Base-by-base conservation (phyloP, 768 basidiomycete genomes). In the Infundibulicybe gibba region DNA sequence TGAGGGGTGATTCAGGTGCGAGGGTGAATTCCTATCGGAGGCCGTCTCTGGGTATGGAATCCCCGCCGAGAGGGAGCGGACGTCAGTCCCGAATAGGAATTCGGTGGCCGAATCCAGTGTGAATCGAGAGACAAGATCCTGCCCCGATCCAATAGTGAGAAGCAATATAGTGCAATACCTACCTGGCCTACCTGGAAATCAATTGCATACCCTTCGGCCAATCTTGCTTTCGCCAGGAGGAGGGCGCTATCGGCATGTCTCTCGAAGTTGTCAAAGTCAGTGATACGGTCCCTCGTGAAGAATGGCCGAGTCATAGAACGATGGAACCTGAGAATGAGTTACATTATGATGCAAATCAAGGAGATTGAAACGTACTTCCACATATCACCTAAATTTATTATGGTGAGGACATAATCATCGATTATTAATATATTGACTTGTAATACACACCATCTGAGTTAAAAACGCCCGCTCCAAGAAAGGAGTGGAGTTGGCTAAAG, bases 291-390 rank as follows among this genome's bases (percentile, higher is more conserved):
- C 44, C 66, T 71, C 52, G 49, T 69, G 63, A 85, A 83, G 67
- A 82, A 84, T 0, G 83, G 83, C 2, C 83, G 73, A 0, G 79
- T 77, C 66, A 83, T 79, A 0, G 70, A 57, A 12, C 81, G 76
- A 52, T 83, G 81, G 59, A 81, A 79, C 53, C 80, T 80, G 43
- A 0, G 14, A 32, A 43, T 16, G 25, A 40, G 8, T 13, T 14
- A 1, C 17, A 16, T 33, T 14, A 39, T 14, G 20, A 6, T 34
- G 6, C 14, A 33, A 15, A 10, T 3, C 1, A 12, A 21, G 15
- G 42, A 12, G n/a, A 13, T 21, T 16, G 6, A 35, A 34, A 51
- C 63, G 37, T 44, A 81, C 74, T 81, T 83, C 81, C 81, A 83
- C 61, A 72, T 70, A 2, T 80, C 78, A 14, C 75, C 76, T 76